Evolutionary conservation across 257 asterid genomes (phyloP).

Genomic region (Apocynum venetum): DNA sequence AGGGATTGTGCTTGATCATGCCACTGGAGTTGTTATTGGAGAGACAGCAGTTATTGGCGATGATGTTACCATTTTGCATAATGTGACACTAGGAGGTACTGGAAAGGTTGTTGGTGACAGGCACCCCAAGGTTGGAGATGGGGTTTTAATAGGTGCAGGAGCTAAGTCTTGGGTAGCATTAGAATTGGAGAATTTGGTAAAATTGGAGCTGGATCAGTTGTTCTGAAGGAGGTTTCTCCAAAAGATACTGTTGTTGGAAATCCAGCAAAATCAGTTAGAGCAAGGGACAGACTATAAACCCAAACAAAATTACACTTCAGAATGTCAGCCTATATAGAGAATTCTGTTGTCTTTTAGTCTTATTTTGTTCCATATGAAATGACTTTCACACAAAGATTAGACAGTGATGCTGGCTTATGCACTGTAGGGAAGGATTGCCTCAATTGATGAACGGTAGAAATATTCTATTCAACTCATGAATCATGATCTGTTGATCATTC

Average conservation of each 20-base stretch:
- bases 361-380: too few species aligned
- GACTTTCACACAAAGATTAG: too few species aligned
- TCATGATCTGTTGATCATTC: too few species aligned
- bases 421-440: too few species aligned
- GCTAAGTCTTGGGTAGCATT: slow-evolving; percentile 20
- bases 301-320: neutral
- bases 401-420: too few species aligned
- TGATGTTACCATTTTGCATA: slow-evolving; percentile 18
- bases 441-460: too few species aligned
- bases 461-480: too few species aligned
- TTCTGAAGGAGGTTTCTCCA: slow-evolving; percentile 16
- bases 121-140: slow-evolving; percentile 28
- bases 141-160: slow-evolving; percentile 26
- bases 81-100: slow-evolving; percentile 24
- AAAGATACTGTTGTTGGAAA: slow-evolving; percentile 23
- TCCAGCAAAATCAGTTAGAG: slow-evolving; percentile 16
- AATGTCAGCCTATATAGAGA: neutral
- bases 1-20: slow-evolving; percentile 28
- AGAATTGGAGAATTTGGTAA: slow-evolving; percentile 21
- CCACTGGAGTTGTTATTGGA: slow-evolving; percentile 22
- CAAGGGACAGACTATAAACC: neutral
- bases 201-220: slow-evolving; percentile 28
- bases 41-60: slow-evolving; percentile 26
- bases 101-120: slow-evolving; percentile 18
- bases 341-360: too few species aligned